A percentile compares a stretch with the other conserved stretches of the same genome.
Evolutionary conservation across 352 stramenopile species (phyloP).

Genomic region (Halophytophthora polymorphica): DNA sequence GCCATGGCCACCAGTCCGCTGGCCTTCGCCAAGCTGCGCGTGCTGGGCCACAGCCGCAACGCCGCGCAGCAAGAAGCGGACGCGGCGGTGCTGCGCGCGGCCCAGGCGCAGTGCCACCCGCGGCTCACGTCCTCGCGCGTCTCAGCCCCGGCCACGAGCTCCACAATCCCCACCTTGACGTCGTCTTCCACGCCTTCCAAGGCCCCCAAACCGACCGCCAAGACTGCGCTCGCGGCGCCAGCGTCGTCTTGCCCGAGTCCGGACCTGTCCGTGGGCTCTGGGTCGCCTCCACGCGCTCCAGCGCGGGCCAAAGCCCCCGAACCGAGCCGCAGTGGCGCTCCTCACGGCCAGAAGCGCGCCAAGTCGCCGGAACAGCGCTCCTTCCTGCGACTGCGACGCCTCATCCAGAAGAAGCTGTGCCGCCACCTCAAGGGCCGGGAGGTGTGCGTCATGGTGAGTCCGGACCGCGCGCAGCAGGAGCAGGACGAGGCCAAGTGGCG

Average conservation of each 20-base stretch:
- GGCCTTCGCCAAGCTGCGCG: slow-evolving; percentile 26
- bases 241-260: slow-evolving; percentile 19
- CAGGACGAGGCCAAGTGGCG: slow-evolving; percentile 24
- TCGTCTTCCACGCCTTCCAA: slow-evolving; percentile 2
- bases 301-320: slow-evolving; percentile 15
- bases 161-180: slow-evolving; percentile 3
- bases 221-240: slow-evolving; percentile 9
- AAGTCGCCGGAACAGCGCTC: slow-evolving; percentile 27
- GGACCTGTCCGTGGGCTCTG: slow-evolving; percentile 9
- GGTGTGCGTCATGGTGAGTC: slow-evolving; percentile 44
- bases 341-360: slow-evolving; percentile 20
- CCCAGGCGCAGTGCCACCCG: slow-evolving; percentile 38
- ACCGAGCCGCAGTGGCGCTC: slow-evolving; percentile 11
- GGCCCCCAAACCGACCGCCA: slow-evolving; percentile 8
- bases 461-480: slow-evolving; percentile 4
- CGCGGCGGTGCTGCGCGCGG: slow-evolving; percentile 31
- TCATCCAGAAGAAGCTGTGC: slow-evolving; percentile 71
- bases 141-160: slow-evolving; percentile 7
- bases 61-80: slow-evolving; percentile 27
- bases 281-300: slow-evolving; percentile 18
- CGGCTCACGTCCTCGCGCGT: slow-evolving; percentile 32
- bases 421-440: slow-evolving; percentile 59
- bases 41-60: slow-evolving; percentile 18
- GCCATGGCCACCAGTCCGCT: slow-evolving; percentile 20
- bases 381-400: slow-evolving; percentile 55